Evolutionary conservation across 176 grass and related monocot species (phyloP).

Genomic region (Carex pumila): DNA sequence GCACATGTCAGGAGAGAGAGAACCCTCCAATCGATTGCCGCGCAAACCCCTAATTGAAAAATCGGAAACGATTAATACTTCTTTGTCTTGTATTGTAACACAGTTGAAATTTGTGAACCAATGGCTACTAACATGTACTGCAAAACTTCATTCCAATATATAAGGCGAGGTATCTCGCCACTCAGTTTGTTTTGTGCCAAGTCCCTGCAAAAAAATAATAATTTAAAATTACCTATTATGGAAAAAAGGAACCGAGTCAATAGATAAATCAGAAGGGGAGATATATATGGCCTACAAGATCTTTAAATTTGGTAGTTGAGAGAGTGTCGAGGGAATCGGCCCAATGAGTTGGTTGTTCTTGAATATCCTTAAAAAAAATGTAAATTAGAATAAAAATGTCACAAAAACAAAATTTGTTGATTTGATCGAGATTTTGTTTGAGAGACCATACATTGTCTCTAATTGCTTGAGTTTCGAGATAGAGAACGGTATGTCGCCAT

Average conservation of each 20-base stretch:
- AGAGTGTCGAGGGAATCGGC: constrained; percentile 74
- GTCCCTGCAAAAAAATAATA: constrained; percentile 41
- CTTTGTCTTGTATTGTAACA: neutral
- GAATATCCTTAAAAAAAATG: constrained; percentile 46
- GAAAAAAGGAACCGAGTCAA: neutral
- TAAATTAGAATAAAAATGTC: neutral
- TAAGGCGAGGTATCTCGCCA: constrained; percentile 91
- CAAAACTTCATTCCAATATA: constrained; percentile 99
- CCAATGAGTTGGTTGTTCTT: constrained; percentile 92
- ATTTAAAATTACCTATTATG: neutral
- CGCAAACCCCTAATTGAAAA: constrained; percentile 56
- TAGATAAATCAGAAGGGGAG: neutral
- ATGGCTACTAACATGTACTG: constrained; percentile 73
- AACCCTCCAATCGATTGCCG: constrained; percentile 73
- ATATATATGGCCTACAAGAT: constrained; percentile 50
- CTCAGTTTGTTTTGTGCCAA: constrained; percentile 86
- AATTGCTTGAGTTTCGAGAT: constrained; percentile 86
- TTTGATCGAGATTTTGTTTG: neutral
- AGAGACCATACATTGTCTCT: constrained; percentile 54
- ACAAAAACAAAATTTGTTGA: neutral
- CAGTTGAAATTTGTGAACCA: neutral
- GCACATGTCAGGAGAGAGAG: constrained; percentile 80
- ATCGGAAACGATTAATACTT: neutral
- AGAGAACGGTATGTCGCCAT: constrained; percentile 89
- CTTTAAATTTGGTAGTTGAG: constrained; percentile 92